phyloP scores from a whole-genome alignment of 768 basidiomycete species.

The Xerocomellus amylosporus region DNA sequence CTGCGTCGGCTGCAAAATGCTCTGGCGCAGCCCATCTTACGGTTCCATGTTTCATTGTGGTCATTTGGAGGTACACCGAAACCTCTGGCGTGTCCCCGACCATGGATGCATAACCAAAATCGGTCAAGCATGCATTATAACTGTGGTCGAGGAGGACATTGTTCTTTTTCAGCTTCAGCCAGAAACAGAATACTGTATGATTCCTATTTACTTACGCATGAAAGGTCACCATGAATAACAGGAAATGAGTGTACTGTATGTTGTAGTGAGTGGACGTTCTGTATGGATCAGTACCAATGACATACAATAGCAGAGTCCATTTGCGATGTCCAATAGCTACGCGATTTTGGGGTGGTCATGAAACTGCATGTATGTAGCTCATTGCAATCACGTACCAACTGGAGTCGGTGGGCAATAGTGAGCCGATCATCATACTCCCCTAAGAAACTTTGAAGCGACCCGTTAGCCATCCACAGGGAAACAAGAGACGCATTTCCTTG shows the following conservation, averaged over 20 bases:
- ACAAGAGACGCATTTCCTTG: conserved; percentile 1
- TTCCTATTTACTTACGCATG: background rate
- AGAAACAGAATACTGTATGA: background rate
- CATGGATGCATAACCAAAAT: conserved; percentile 9
- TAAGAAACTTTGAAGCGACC: background rate
- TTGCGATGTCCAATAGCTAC: conserved; percentile 12
- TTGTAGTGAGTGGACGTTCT: background rate
- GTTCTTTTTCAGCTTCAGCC: background rate
- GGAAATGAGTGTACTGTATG: conserved; percentile 12
- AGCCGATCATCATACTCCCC: background rate
- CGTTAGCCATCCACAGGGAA: conserved; percentile 3
- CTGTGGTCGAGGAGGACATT: conserved; percentile 5
- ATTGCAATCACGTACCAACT: background rate
- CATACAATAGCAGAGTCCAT: conserved; percentile 6
- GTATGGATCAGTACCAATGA: background rate
- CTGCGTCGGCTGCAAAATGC: conserved; percentile 18
- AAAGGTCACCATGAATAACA: conserved; percentile 15
- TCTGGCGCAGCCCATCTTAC: conserved; percentile 46
- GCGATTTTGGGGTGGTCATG: background rate
- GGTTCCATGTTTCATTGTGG: conserved; percentile 33
- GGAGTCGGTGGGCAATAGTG: background rate
- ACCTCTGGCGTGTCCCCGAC: background rate
- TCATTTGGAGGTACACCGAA: conserved; percentile 1
- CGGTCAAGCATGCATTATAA: background rate
- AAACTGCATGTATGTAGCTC: background rate